A percentile compares a stretch with the other conserved stretches of the same genome.
These are phyloP conservation scores for Gentiana dahurica DNA, from an alignment of 257 asterid genomes.

Conservation along the genomic window DNA sequence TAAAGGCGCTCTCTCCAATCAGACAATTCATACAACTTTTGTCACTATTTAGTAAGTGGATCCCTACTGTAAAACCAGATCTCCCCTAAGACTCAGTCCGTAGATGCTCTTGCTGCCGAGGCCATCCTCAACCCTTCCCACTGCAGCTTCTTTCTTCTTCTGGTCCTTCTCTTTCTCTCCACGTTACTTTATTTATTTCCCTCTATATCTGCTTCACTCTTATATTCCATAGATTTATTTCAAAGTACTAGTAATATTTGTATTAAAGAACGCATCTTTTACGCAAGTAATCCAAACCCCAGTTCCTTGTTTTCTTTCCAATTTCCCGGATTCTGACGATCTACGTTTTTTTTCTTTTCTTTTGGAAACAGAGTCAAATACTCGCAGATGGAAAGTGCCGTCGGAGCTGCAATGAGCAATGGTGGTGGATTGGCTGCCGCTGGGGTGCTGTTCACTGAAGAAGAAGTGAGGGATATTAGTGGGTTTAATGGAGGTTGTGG, in stretches of 20 bases:
- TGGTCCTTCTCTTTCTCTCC: conserved; percentile 7
- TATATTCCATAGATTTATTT: background rate
- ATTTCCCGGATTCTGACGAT: conserved; percentile 12
- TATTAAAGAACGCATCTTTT: conserved; percentile 5
- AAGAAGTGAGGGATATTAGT: conserved; percentile 31
- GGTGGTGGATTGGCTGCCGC: conserved; percentile 17
- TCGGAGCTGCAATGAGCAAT: background rate
- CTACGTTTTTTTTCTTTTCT: background rate
- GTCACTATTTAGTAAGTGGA: no score
- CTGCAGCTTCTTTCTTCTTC: background rate
- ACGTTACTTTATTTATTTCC: background rate
- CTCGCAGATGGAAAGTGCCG: conserved; percentile 9
- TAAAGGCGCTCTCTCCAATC: conserved; percentile 19
- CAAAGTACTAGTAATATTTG: background rate
- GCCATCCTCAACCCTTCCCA: conserved; percentile 5
- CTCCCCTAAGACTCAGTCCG: conserved; percentile 23
- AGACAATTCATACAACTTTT: no score
- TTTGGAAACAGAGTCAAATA: conserved; percentile 2
- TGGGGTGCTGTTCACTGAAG: conserved; percentile 28
- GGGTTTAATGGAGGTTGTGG: conserved; percentile 23
- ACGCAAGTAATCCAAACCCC: conserved; percentile 19
- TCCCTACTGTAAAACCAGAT: conserved; percentile 15
- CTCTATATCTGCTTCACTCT: background rate
- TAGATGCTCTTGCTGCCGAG: conserved; percentile 27
- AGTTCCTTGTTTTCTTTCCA: conserved; percentile 12